A percentile compares a stretch with the other conserved stretches of the same genome.
Evolutionary conservation across 805 yeast species (phyloP).

Genomic region (Metschnikowia lunata): DNA sequence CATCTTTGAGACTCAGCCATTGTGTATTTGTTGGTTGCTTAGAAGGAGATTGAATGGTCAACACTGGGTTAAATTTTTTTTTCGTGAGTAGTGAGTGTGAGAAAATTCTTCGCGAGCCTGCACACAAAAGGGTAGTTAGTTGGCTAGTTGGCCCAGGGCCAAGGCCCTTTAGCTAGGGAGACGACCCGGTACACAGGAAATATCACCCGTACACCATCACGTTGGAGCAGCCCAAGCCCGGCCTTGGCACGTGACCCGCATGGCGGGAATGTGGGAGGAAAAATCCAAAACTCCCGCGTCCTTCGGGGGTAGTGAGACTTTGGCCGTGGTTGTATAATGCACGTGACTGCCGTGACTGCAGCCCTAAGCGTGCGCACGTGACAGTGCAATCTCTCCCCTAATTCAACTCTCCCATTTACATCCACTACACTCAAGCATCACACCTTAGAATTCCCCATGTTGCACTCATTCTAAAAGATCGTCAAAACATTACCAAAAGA

Average conservation of each 20-base stretch:
- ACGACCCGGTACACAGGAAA: background rate
- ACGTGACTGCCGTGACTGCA: background rate
- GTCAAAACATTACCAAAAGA: too few species aligned
- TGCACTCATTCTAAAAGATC: too few species aligned
- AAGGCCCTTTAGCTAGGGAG: background rate
- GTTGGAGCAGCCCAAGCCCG: too few species aligned
- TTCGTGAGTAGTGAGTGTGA: constrained; percentile 13
- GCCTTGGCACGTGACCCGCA: too few species aligned
- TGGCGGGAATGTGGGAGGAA: too few species aligned
- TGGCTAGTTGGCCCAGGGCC: too few species aligned
- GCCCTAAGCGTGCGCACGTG: constrained; percentile 20
- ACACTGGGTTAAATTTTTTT: constrained; percentile 11
- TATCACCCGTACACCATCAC: background rate
- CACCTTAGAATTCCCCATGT: too few species aligned
- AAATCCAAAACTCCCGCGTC: too few species aligned
- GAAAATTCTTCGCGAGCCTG: constrained; percentile 18
- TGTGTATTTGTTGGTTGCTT: constrained; percentile 30
- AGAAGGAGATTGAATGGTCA: constrained; percentile 9
- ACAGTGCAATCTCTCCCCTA: background rate
- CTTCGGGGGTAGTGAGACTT: too few species aligned
- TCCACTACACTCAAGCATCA: too few species aligned
- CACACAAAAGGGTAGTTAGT: background rate
- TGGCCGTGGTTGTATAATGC: background rate
- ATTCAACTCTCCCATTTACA: too few species aligned
- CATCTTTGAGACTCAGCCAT: constrained; percentile 98